Evolutionary conservation across 2,329 filamentous ascomycete genomes (phyloP).

Genomic region (Arthrinium phaeospermum): DNA sequence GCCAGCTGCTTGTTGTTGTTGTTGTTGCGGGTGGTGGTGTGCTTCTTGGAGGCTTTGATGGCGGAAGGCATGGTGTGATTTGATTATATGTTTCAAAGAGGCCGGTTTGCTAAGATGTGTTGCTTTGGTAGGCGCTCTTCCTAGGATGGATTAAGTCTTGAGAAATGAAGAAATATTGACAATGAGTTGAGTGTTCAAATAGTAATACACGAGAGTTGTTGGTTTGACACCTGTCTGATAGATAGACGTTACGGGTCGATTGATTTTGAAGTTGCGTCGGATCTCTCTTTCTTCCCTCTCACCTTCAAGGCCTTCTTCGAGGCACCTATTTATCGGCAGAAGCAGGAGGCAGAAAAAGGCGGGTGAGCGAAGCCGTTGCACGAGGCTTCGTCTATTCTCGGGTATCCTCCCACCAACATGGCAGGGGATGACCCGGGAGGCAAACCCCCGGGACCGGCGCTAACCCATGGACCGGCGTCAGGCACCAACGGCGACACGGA

Average conservation of each 20-base stretch:
- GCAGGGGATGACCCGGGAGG: neutral
- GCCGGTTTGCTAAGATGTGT: neutral
- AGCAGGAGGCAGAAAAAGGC: neutral
- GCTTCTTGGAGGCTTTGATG: neutral
- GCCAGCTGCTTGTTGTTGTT: neutral
- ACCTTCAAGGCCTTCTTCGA: neutral
- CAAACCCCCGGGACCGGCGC: neutral
- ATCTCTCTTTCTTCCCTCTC: neutral
- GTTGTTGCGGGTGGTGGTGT: neutral
- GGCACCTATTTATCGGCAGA: neutral
- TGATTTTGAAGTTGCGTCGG: neutral
- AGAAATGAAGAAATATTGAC: neutral
- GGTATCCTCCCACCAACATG: neutral
- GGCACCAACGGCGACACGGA: conserved; percentile 4
- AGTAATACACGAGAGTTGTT: conserved; percentile 2
- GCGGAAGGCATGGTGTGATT: neutral
- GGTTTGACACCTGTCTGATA: neutral
- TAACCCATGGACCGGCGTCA: neutral
- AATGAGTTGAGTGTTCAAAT: conserved; percentile 5
- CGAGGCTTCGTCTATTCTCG: conserved; percentile 1
- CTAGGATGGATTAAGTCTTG: neutral
- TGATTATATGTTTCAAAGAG: neutral
- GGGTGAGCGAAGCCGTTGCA: neutral
- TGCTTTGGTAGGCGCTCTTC: neutral
- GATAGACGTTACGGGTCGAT: neutral